A percentile compares a stretch with the other conserved stretches of the same genome.
Conservation (phyloP, 768 basidiomycete species). For the Russula vinacea region DNA sequence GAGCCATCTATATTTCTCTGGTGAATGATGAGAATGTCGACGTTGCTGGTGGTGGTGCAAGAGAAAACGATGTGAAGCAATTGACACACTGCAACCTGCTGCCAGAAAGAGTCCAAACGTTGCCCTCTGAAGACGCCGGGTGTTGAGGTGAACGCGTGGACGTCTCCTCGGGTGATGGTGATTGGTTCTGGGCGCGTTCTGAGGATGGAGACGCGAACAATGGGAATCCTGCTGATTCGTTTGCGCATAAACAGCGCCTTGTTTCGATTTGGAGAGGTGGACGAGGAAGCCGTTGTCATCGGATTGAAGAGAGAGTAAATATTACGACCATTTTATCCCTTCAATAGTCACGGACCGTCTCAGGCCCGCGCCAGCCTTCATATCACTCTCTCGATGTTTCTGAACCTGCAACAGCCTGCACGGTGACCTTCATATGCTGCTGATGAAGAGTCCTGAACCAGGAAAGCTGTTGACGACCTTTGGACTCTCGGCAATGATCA, state of each 20-base stretch:
- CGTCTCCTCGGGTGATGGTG: conserved; percentile 1
- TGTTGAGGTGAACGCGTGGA: background rate
- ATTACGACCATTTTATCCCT: background rate
- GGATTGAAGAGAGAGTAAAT: conserved; percentile 14
- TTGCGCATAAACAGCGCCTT: conserved; percentile 40
- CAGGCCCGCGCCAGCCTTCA: background rate
- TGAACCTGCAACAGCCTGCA: background rate
- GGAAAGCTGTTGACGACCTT: background rate
- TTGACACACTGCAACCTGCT: background rate
- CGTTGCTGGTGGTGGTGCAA: background rate
- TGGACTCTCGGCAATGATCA: background rate
- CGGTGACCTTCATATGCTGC: background rate
- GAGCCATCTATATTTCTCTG: background rate
- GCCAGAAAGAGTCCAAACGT: background rate
- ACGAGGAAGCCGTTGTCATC: conserved; percentile 12
- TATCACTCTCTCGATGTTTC: background rate
- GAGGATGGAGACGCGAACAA: conserved; percentile 29
- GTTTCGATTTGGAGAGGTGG: conserved; percentile 35
- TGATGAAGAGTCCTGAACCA: conserved; percentile 4
- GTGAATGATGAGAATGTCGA: background rate
- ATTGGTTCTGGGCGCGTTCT: conserved; percentile 7
- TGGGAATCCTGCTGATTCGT: conserved; percentile 28
- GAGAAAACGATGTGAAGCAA: background rate
- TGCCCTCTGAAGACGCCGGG: background rate
- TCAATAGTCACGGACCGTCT: background rate